Percentiles rank a stretch among this genome's conserved stretches.
Conservation (phyloP, 805 yeast genomes). For the Myxozyma sirexii region DNA sequence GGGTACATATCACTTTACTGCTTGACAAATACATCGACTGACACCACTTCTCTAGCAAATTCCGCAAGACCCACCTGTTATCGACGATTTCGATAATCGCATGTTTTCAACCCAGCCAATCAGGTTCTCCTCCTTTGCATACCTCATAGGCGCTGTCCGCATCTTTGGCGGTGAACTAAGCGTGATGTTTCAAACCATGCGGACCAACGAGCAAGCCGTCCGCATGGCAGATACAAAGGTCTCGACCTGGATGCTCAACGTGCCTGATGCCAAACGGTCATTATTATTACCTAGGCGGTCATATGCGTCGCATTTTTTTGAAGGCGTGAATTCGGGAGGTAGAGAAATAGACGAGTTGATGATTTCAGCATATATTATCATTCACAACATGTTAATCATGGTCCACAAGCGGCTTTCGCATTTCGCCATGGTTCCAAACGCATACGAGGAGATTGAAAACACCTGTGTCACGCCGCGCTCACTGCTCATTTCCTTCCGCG, state of each 20-base stretch:
- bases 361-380: slow-evolving; percentile 14
- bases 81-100: slow-evolving; percentile 17
- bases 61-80: slow-evolving; percentile 2
- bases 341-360: slow-evolving; percentile 23
- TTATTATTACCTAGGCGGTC: slow-evolving; percentile 4
- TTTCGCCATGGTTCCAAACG: slow-evolving; percentile 18
- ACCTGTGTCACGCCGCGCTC: slow-evolving; percentile 18
- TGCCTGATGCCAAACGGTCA: slow-evolving; percentile 16
- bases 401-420: slow-evolving; percentile 17
- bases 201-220: background rate
- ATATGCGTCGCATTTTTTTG: background rate
- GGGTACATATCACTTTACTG: slow-evolving; percentile 10
- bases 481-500: slow-evolving; percentile 18
- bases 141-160: slow-evolving; percentile 16
- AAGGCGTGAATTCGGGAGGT: background rate
- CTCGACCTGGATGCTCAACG: slow-evolving; percentile 16
- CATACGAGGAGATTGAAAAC: slow-evolving; percentile 7
- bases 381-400: slow-evolving; percentile 12
- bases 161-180: slow-evolving; percentile 1
- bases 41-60: slow-evolving; percentile 5
- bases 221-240: slow-evolving; percentile 11
- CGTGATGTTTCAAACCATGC: background rate
- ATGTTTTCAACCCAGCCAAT: background rate
- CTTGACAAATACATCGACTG: background rate
- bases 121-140: slow-evolving; percentile 21